These are phyloP conservation scores for Suhomyces bokatorum DNA, from an alignment of 1,139 yeast genomes.

Conservation along the genomic window DNA sequence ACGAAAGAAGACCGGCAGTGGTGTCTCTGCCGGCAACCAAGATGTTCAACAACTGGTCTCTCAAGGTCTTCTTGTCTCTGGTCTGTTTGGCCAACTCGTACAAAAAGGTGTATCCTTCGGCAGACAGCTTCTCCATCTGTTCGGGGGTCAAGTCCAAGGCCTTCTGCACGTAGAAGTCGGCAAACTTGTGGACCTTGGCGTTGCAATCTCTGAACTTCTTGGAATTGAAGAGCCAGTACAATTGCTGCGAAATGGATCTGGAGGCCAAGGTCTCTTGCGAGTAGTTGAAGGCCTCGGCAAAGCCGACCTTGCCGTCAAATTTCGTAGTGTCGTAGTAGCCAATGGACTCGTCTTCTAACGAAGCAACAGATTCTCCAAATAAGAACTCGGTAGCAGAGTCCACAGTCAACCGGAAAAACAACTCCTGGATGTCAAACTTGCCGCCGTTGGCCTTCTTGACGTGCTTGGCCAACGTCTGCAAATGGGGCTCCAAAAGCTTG, in stretches of 20 bases:
- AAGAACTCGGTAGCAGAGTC: slow-evolving; percentile 46
- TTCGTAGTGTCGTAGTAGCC: slow-evolving; percentile 17
- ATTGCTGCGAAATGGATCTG: slow-evolving; percentile 31
- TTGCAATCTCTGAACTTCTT: slow-evolving; percentile 30
- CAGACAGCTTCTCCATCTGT: slow-evolving; percentile 39
- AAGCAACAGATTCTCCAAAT: slow-evolving; percentile 38
- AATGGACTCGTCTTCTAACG: slow-evolving; percentile 33
- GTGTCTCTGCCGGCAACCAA: slow-evolving; percentile 51
- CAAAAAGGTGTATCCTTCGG: slow-evolving; percentile 42
- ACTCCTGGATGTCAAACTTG: slow-evolving; percentile 37
- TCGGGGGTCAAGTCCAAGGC: slow-evolving; percentile 30
- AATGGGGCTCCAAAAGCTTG: slow-evolving; percentile 48
- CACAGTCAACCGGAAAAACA: slow-evolving; percentile 40
- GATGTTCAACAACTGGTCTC: slow-evolving; percentile 48
- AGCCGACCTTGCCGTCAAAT: slow-evolving; percentile 28
- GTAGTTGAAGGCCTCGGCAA: slow-evolving; percentile 34
- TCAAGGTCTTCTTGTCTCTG: slow-evolving; percentile 41
- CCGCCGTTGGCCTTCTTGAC: slow-evolving; percentile 25
- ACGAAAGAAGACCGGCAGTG: slow-evolving; percentile 47
- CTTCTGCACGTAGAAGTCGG: slow-evolving; percentile 32
- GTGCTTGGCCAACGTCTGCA: slow-evolving; percentile 38
- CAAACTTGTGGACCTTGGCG: slow-evolving; percentile 26
- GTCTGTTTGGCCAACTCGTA: slow-evolving; percentile 48
- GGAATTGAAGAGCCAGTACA: slow-evolving; percentile 31
- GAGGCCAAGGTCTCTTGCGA: slow-evolving; percentile 33